phyloP scores from a whole-genome alignment of 2,329 filamentous ascomycete genomes.

The Aspergillus jensenii region DNA sequence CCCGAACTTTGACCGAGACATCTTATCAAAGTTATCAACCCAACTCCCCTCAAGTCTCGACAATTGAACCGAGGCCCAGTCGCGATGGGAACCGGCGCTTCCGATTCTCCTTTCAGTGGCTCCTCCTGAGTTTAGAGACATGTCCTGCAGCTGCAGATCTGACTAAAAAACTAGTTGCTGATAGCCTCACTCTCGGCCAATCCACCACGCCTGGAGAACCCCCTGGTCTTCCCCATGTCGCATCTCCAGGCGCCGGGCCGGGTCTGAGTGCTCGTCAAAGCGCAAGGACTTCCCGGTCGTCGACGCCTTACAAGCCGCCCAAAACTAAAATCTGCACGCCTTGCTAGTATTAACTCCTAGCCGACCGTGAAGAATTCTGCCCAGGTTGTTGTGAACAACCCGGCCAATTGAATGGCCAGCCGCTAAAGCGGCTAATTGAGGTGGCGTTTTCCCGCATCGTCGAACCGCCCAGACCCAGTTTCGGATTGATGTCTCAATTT shows the following conservation, averaged over 20 bases:
- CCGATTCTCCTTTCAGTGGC: background rate
- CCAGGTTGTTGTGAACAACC: background rate
- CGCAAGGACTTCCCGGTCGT: too few species aligned
- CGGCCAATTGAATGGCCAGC: background rate
- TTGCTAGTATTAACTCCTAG: background rate
- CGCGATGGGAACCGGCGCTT: background rate
- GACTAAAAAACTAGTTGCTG: background rate
- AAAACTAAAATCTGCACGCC: background rate
- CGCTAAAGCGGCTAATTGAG: background rate
- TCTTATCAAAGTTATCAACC: background rate
- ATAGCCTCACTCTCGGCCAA: background rate
- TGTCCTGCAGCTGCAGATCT: too few species aligned
- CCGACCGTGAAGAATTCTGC: background rate
- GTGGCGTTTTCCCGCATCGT: background rate
- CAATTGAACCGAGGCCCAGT: background rate
- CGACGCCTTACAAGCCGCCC: background rate
- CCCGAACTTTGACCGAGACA: conserved; percentile 1
- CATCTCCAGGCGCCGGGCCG: background rate
- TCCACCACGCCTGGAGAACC: conserved; percentile 2
- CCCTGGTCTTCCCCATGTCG: background rate
- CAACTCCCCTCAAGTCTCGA: background rate
- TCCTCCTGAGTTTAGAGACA: background rate
- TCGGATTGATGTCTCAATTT: background rate
- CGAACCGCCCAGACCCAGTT: background rate
- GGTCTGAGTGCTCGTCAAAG: too few species aligned